Base-by-base conservation (phyloP, 2,329 filamentous ascomycete genomes). In the Fusarium hostae region DNA sequence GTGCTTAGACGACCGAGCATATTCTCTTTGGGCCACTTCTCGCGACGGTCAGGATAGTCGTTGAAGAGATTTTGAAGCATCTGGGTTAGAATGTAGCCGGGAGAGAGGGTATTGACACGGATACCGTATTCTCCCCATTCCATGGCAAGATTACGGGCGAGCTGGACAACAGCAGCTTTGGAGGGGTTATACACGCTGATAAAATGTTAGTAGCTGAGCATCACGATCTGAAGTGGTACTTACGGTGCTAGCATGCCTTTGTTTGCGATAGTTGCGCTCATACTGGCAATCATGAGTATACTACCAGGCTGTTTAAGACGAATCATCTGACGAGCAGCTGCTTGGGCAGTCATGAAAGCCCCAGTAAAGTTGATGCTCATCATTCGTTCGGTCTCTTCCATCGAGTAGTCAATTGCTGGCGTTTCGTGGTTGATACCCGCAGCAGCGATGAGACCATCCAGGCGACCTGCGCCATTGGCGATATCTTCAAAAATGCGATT, bases 331-430 rank as follows among this genome's bases (percentile, higher is more conserved):
- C 91, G 87, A 37, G 94, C 95, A n/a, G 94, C 93, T 24, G 94
- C 94, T 84, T 95, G 93, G 30, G 94, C 94, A 70, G 94, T 97
- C 87, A 95, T 89, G 82, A 94, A 93, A 32, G 88, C 90, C 16
- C 94, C 95, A n/a, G 90, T 96, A 75, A 97, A 86, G 82, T 98
- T 97, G 77, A 95, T 91, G 76, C 92, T 88, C 81, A 97, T 87
- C 85, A 97, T 93, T 81, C 90, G 88, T 79, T 94, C 90, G 79
- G 90, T 89, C 78, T 94, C 92, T 78, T 91, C 86, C 26, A 92
- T 89, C 28, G 89, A 87, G 78, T 97, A 97, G 52, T 97, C 94
- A 59, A 97, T 84, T 3, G 95, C 94, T 0, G 93, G 83, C 0
- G 90, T 94, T 82, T 97, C 94, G 81, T 97, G 92, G 82, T 97